Percentiles rank a stretch among this genome's conserved stretches.
Conservation (phyloP, 208 protist genomes). For the Angomonas desouzai region DNA sequence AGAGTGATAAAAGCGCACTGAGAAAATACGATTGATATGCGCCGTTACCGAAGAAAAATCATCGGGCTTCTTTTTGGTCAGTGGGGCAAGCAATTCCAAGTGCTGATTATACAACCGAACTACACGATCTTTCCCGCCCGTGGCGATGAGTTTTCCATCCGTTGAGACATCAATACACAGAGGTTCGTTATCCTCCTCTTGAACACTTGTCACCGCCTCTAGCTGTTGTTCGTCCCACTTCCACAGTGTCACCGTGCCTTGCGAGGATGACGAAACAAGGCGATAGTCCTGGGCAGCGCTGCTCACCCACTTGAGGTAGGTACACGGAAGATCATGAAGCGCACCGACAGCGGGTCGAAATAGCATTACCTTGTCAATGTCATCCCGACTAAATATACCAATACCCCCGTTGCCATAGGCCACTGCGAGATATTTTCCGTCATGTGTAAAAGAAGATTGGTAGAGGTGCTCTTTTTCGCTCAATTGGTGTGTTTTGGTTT, state of each 20-base stretch:
- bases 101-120: constrained; percentile 72
- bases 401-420: constrained; percentile 55
- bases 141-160: constrained; percentile 49
- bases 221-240: constrained; percentile 28
- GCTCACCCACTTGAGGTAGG: constrained; percentile 54
- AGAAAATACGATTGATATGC: constrained; percentile 86
- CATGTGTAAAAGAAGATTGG: constrained; percentile 30
- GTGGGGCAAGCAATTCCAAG: constrained; percentile 24
- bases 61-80: constrained; percentile 35
- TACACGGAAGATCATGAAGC: constrained; percentile 47
- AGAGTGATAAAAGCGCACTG: constrained; percentile 46
- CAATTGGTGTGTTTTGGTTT: constrained; percentile 10
- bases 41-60: constrained; percentile 33
- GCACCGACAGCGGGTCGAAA: constrained; percentile 20
- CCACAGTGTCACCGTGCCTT: constrained; percentile 67
- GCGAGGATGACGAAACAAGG: constrained; percentile 54
- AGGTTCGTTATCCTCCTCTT: constrained; percentile 71
- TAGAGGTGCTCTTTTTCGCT: constrained; percentile 39
- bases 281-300: constrained; percentile 1
- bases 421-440: constrained; percentile 47
- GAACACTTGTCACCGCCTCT: constrained; percentile 18
- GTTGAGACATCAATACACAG: constrained; percentile 55
- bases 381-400: constrained; percentile 32
- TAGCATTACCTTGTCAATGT: constrained; percentile 19
- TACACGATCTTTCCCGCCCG: constrained; percentile 77